Conservation (phyloP, 495 filamentous ascomycete species). For the Niebla homalea region DNA sequence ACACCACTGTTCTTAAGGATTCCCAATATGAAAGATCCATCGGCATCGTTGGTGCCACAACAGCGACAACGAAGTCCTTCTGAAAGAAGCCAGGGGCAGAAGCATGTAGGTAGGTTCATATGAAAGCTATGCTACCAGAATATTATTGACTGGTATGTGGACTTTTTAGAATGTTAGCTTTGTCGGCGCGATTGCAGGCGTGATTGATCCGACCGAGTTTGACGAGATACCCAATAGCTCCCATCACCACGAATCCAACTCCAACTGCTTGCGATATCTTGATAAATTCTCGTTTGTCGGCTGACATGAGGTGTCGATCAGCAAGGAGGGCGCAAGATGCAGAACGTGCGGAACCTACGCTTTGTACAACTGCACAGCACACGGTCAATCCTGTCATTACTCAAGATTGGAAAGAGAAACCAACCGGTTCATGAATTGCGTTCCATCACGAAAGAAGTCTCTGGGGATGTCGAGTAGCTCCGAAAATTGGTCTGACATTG, state of each 20-base stretch:
- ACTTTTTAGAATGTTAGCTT: slow-evolving; percentile 27
- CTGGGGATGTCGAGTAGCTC: slow-evolving; percentile 69
- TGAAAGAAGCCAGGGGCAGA: no score
- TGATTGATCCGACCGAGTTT: slow-evolving; percentile 63
- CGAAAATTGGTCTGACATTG: slow-evolving; percentile 65
- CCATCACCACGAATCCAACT: slow-evolving; percentile 81
- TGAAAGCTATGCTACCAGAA: slow-evolving; percentile 45
- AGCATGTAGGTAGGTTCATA: no score
- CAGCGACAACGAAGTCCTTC: no score
- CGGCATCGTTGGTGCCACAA: no score
- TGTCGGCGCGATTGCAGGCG: neutral
- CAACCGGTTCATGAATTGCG: slow-evolving; percentile 57
- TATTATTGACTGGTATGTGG: slow-evolving; percentile 76
- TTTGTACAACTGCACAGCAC: slow-evolving; percentile 49
- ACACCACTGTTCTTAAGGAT: no score
- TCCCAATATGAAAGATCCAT: no score
- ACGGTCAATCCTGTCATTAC: neutral
- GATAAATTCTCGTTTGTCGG: slow-evolving; percentile 79
- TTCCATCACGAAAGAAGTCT: slow-evolving; percentile 71
- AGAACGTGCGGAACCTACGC: slow-evolving; percentile 36
- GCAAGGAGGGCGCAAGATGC: neutral
- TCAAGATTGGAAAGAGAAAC: neutral
- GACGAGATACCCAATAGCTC: slow-evolving; percentile 62
- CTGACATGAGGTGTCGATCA: slow-evolving; percentile 19
- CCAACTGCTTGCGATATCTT: slow-evolving; percentile 95